A percentile compares a stretch with the other conserved stretches of the same genome.
These are phyloP conservation scores for Cubamyces sp. DNA, from an alignment of 768 basidiomycete species.

Conservation along the genomic window DNA sequence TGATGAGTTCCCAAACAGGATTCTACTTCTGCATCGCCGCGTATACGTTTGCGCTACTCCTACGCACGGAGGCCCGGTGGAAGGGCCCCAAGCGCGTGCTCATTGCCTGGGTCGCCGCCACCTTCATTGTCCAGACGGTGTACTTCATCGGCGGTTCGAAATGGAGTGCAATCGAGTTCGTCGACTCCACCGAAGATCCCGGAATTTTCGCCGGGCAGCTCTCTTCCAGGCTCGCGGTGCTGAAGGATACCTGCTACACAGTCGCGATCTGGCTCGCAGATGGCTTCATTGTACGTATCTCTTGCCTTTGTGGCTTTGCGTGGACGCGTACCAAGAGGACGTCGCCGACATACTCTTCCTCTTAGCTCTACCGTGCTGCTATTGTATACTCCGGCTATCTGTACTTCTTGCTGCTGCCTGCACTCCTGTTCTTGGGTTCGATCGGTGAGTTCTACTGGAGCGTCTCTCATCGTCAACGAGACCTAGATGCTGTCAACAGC, in stretches of 20 bases:
- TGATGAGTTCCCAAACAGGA: no score
- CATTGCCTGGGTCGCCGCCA: background rate
- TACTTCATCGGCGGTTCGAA: constrained; percentile 1
- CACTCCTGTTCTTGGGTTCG: constrained; percentile 1
- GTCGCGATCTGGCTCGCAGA: constrained; percentile 9
- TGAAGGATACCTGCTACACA: constrained; percentile 3
- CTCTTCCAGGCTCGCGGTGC: background rate
- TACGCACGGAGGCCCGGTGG: background rate
- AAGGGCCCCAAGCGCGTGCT: background rate
- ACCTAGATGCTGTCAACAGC: background rate
- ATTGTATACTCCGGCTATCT: background rate
- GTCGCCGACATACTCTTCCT: background rate
- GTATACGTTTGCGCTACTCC: background rate
- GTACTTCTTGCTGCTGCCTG: background rate
- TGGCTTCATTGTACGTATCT: background rate
- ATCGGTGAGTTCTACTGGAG: background rate
- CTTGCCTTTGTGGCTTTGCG: no score
- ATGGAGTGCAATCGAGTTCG: constrained; percentile 8
- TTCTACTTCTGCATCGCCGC: background rate
- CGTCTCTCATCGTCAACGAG: background rate
- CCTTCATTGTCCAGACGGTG: background rate
- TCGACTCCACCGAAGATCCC: background rate
- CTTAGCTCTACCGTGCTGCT: constrained; percentile 2
- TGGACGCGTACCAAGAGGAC: background rate
- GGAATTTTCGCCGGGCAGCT: background rate